A percentile compares a stretch with the other conserved stretches of the same genome.
Conservation (phyloP, 192 early-diverging fungal genomes). For the Coemansia sp. region DNA sequence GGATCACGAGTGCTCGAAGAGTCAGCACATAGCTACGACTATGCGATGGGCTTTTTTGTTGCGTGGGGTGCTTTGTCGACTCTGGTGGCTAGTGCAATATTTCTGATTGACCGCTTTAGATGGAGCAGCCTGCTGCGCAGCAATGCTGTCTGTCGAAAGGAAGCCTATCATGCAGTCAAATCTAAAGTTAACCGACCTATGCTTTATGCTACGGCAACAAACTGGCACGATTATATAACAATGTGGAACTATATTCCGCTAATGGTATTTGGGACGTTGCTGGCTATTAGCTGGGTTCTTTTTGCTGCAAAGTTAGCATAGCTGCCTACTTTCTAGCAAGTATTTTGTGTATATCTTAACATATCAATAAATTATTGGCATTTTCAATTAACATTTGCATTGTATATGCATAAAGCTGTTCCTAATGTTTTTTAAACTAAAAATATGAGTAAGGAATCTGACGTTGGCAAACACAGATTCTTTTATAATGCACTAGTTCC, state of each 20-base stretch:
- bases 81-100: conserved; percentile 27
- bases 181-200: conserved; percentile 39
- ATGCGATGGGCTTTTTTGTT: conserved; percentile 54
- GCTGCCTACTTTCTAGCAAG: background rate
- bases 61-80: conserved; percentile 50
- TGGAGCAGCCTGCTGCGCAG: conserved; percentile 39
- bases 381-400: background rate
- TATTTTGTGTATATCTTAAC: background rate
- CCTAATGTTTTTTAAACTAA: too few species aligned
- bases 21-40: conserved; percentile 48
- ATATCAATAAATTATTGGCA: background rate
- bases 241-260: conserved; percentile 48
- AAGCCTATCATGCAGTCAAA: conserved; percentile 34
- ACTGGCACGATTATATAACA: conserved; percentile 42
- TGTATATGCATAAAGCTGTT: background rate
- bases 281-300: conserved; percentile 47
- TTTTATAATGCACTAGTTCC: too few species aligned
- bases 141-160: conserved; percentile 20
- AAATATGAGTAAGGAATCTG: too few species aligned
- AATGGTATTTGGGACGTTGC: conserved; percentile 17
- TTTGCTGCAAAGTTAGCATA: conserved; percentile 53
- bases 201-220: conserved; percentile 30
- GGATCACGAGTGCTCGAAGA: conserved; percentile 33
- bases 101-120: conserved; percentile 42
- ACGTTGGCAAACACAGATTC: too few species aligned